These are phyloP conservation scores for Pilatotrama ljubarskyi DNA, from an alignment of 768 basidiomycete genomes.

Conservation along the genomic window DNA sequence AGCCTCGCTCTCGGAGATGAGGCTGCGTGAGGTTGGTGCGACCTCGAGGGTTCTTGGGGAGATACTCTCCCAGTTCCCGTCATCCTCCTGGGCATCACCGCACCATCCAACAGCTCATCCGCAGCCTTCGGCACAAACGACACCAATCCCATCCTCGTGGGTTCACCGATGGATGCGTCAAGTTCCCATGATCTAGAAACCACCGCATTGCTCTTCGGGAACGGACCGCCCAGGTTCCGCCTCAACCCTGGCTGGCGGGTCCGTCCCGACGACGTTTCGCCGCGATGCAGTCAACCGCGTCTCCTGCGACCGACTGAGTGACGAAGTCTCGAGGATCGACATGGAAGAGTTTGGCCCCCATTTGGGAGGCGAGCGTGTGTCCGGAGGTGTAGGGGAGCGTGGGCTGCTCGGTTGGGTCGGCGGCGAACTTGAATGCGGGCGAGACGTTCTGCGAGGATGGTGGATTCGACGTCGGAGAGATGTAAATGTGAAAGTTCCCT, in stretches of 20 bases:
- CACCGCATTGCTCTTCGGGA: slow-evolving; percentile 70
- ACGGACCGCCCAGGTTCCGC: slow-evolving; percentile 78
- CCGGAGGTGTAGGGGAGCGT: slow-evolving; percentile 60
- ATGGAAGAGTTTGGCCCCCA: slow-evolving; percentile 68
- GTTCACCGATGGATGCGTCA: slow-evolving; percentile 65
- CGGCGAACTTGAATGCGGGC: slow-evolving; percentile 24
- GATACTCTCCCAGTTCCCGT: slow-evolving; percentile 14
- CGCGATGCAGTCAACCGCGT: slow-evolving; percentile 47
- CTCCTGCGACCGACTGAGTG: slow-evolving; percentile 38
- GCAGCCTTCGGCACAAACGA: slow-evolving; percentile 67
- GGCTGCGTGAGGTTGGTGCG: no score
- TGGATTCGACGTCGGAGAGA: slow-evolving; percentile 63
- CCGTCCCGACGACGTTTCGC: slow-evolving; percentile 59
- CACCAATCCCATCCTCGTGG: slow-evolving; percentile 65
- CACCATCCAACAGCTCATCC: slow-evolving; percentile 36
- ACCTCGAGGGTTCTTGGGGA: no score
- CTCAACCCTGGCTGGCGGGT: slow-evolving; percentile 66
- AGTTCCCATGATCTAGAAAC: slow-evolving; percentile 73
- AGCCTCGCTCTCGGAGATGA: no score
- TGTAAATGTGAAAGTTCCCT: slow-evolving; percentile 79
- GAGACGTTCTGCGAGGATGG: slow-evolving; percentile 47
- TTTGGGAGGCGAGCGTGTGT: slow-evolving; percentile 65
- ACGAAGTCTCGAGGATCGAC: slow-evolving; percentile 76
- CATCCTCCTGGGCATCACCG: slow-evolving; percentile 34
- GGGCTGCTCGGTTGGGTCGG: slow-evolving; percentile 15